Evolutionary conservation across 2,329 filamentous ascomycete genomes (phyloP), one percentile per base, ranked within the genome.

Genomic region (Catunica adiposa): DNA sequence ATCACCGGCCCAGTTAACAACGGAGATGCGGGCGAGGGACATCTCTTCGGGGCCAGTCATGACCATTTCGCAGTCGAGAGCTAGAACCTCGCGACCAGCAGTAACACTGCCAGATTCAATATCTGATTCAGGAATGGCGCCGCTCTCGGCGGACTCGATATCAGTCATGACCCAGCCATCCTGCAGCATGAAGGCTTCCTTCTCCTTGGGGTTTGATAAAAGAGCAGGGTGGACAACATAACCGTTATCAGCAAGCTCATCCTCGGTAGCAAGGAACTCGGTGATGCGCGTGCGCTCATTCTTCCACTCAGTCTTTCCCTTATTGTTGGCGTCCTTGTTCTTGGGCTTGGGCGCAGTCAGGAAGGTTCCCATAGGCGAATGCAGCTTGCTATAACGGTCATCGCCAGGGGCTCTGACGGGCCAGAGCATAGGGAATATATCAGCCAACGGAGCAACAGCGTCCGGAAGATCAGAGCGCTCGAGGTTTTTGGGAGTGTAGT

Each of bases 1-100:
- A 34, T 80, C 78, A 51, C 89, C 89, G 62, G 89, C 80, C 90
- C 92, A 98, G 59, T 81, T 73, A 6, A 98, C 73, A 40, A 97
- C 68, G 65, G 89, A 96, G 65, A 97, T 84, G 56, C 92, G 82
- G 1, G 92, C 94, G 46, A 98, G 79, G 37, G 89, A 87, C 60
- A 84, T 87, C 61, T 86, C 79, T 51, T 81, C 81, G 59, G 84
- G 80, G 58, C 83, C 85, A 1, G 89, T 94, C 70, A 88, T 82
- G 66, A 89, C 95, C 92, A 98, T 98, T 69, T 98, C 92, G 69
- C 92, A 98, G 66, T 98, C 92, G 55, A 98, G 73, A 1, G 88
- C 84, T 51, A 94, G 72, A 9, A 96, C 72, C 38, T 83, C 77
- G 60, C 88, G 80, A 37, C 89, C 92, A 29, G 80, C 86, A 0